These are phyloP conservation scores for Starmerella ratchasimensis DNA, from an alignment of 805 yeast genomes.

Conservation along the genomic window DNA sequence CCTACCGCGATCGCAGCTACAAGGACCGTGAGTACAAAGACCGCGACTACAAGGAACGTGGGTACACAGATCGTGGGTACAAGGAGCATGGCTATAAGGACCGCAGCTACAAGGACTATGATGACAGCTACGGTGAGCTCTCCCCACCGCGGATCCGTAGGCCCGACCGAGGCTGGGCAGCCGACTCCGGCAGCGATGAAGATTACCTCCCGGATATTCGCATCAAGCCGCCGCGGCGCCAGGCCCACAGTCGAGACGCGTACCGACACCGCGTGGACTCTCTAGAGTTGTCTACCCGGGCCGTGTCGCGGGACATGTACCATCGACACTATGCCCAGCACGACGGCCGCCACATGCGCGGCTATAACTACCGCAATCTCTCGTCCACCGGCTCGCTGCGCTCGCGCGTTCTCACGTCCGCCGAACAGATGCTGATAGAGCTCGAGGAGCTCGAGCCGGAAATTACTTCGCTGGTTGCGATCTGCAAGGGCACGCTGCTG, in stretches of 20 bases:
- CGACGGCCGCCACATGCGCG: slow-evolving; percentile 3
- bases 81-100: background rate
- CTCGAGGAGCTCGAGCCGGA: slow-evolving; percentile 24
- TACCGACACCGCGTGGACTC: background rate
- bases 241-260: background rate
- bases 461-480: slow-evolving; percentile 48
- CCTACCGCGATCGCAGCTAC: background rate
- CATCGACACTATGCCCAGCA: slow-evolving; percentile 5
- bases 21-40: background rate
- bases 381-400: slow-evolving; percentile 12
- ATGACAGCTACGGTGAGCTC: background rate
- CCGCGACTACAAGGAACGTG: background rate
- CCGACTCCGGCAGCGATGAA: too few relatives aligned
- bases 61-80: background rate
- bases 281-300: background rate
- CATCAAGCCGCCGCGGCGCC: slow-evolving; percentile 12
- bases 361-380: slow-evolving; percentile 10
- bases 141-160: background rate
- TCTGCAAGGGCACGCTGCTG: slow-evolving; percentile 6
- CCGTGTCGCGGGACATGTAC: slow-evolving; percentile 6
- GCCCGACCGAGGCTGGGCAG: background rate
- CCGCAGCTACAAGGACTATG: background rate
- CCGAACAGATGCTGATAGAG: slow-evolving; percentile 23
- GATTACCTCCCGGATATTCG: background rate
- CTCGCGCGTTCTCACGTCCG: slow-evolving; percentile 19